phyloP scores from a whole-genome alignment of 371 early-diverging fungal genomes.

The Lichtheimia ramosa region DNA sequence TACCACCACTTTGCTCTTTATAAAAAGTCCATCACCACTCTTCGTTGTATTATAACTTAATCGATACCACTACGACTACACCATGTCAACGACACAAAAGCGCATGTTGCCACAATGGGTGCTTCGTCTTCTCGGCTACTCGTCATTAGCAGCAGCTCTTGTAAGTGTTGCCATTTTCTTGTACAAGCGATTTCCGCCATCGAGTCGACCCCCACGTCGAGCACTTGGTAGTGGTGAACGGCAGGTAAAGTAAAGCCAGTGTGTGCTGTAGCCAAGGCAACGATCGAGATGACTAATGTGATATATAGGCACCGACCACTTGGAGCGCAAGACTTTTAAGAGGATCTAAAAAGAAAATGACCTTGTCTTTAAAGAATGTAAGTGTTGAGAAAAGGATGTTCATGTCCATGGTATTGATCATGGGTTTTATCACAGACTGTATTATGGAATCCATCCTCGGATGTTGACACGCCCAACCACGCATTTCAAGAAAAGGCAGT shows the following conservation, averaged over 20 bases:
- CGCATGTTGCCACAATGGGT: slow-evolving; percentile 21
- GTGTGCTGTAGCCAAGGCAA: not conserved
- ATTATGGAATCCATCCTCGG: slow-evolving; percentile 56
- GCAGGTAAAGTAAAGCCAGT: slow-evolving; percentile 1
- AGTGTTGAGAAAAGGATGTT: too few species aligned
- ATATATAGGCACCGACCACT: slow-evolving; percentile 6
- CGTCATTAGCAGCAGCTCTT: slow-evolving; percentile 22
- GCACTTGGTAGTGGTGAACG: slow-evolving; percentile 3
- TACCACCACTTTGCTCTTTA: too few species aligned
- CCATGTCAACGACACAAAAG: slow-evolving; percentile 8
- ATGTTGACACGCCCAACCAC: slow-evolving; percentile 42
- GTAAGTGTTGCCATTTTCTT: slow-evolving; percentile 14
- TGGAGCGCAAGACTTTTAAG: slow-evolving; percentile 36
- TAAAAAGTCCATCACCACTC: too few species aligned
- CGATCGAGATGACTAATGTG: slow-evolving; percentile 5
- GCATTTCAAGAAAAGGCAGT: slow-evolving; percentile 44
- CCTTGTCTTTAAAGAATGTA: slow-evolving; percentile 51
- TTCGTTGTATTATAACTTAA: not conserved
- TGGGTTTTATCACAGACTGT: too few species aligned
- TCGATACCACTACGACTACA: not conserved
- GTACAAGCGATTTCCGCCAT: slow-evolving; percentile 14
- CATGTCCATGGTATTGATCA: too few species aligned
- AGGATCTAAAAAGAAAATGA: slow-evolving; percentile 29
- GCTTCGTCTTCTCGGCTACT: slow-evolving; percentile 20
- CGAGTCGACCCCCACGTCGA: not conserved